Evolutionary conservation across 352 stramenopile species (phyloP).

Genomic region (Globisporangium cystogenes): DNA sequence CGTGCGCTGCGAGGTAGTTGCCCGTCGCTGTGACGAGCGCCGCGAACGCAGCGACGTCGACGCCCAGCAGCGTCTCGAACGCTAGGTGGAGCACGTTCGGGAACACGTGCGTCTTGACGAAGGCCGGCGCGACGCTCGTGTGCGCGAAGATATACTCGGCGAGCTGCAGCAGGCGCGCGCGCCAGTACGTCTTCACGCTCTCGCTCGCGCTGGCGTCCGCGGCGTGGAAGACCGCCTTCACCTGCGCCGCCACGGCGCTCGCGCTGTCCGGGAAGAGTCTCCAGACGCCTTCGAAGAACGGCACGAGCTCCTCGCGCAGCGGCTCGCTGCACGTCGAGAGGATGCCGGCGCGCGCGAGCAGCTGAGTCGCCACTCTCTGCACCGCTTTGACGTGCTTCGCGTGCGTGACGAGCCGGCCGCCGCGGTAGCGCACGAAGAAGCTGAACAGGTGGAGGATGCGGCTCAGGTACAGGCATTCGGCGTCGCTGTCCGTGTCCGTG

Average conservation of each 20-base stretch:
- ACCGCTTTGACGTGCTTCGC: slow-evolving; percentile 27
- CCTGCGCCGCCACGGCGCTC: slow-evolving; percentile 27
- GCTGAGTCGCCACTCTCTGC: slow-evolving; percentile 31
- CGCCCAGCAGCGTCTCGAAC: slow-evolving; percentile 34
- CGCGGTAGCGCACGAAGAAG: slow-evolving; percentile 50
- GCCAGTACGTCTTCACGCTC: slow-evolving; percentile 37
- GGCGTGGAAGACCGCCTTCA: slow-evolving; percentile 41
- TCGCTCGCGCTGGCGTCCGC: slow-evolving; percentile 9
- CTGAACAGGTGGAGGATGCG: slow-evolving; percentile 57
- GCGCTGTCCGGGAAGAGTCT: slow-evolving; percentile 44
- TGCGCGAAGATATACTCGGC: slow-evolving; percentile 46
- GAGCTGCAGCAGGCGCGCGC: slow-evolving; percentile 41
- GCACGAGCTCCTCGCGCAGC: slow-evolving; percentile 41
- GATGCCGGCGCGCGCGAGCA: slow-evolving; percentile 41
- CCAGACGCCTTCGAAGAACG: slow-evolving; percentile 59
- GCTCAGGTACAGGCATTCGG: slow-evolving; percentile 60
- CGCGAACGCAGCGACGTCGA: slow-evolving; percentile 38
- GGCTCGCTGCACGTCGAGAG: slow-evolving; percentile 26
- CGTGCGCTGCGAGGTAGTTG: slow-evolving; percentile 39
- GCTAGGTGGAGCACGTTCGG: slow-evolving; percentile 49
- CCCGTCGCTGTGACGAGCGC: slow-evolving; percentile 49
- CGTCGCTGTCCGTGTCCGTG: slow-evolving; percentile 23
- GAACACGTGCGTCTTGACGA: slow-evolving; percentile 51
- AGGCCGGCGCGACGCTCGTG: slow-evolving; percentile 36
- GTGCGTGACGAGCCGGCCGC: slow-evolving; percentile 39